These are phyloP conservation scores for Cladosporium sp. DNA, from an alignment of 2,329 filamentous ascomycete genomes.

Conservation along the genomic window DNA sequence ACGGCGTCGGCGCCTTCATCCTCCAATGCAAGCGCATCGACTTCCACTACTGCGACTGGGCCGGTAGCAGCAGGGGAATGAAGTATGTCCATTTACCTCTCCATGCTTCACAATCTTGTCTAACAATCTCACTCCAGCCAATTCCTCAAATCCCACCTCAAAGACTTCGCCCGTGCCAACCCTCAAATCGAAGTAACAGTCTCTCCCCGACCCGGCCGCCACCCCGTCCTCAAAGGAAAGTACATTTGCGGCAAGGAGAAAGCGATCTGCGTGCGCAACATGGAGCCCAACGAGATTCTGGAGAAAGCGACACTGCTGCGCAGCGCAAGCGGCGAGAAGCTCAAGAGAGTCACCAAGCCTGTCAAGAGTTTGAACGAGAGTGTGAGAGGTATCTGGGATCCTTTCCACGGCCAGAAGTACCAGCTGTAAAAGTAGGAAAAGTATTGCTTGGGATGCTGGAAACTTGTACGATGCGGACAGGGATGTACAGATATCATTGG, in stretches of 20 bases:
- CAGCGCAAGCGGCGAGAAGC: constrained; percentile 71
- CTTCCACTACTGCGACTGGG: constrained; percentile 96
- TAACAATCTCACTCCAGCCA: constrained; percentile 46
- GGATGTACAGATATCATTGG: constrained; percentile 10
- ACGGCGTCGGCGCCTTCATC: constrained; percentile 95
- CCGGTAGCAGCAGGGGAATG: constrained; percentile 90
- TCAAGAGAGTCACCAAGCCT: constrained; percentile 56
- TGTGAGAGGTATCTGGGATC: constrained; percentile 62
- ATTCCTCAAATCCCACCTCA: constrained; percentile 75
- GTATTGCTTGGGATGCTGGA: not conserved
- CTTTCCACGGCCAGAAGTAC: constrained; percentile 55
- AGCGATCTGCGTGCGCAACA: constrained; percentile 81
- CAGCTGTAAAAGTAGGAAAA: constrained; percentile 36
- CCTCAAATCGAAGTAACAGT: constrained; percentile 88
- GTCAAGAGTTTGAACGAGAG: constrained; percentile 60
- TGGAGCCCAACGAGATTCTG: constrained; percentile 74
- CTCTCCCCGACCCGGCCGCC: constrained; percentile 81
- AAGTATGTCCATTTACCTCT: constrained; percentile 54
- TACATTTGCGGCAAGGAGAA: constrained; percentile 90
- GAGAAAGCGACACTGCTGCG: constrained; percentile 72
- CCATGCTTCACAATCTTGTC: not conserved
- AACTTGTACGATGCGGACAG: constrained; percentile 6
- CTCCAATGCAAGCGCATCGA: constrained; percentile 94
- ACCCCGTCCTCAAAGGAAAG: constrained; percentile 82
- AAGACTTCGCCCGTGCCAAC: constrained; percentile 73